Evolutionary conservation across 2,329 filamentous ascomycete species (phyloP).

Genomic region (Penicillium sp.): DNA sequence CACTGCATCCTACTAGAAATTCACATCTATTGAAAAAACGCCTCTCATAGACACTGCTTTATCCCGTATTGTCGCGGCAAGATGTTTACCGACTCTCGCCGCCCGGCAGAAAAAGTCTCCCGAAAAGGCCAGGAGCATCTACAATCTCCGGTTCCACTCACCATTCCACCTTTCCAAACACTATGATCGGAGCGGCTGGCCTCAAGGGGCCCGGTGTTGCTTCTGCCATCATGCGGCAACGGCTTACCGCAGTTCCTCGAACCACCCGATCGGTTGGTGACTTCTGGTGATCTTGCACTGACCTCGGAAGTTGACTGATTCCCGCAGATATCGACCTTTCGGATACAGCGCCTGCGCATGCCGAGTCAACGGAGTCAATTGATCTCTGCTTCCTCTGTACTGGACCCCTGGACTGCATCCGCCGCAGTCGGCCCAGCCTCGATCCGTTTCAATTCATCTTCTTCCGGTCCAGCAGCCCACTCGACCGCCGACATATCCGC

Average conservation of each 20-base stretch:
- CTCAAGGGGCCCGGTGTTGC: conserved; percentile 46
- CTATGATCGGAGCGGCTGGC: conserved; percentile 54
- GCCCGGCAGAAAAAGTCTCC: conserved; percentile 35
- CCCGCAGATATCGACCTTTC: conserved; percentile 34
- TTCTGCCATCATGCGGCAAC: conserved; percentile 33
- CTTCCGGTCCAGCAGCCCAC: conserved; percentile 18
- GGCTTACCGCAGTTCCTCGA: conserved; percentile 24
- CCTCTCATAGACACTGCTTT: no score
- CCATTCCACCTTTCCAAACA: conserved; percentile 14
- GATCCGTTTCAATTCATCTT: conserved; percentile 38
- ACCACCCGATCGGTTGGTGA: conserved; percentile 36
- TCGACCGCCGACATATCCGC: conserved; percentile 14
- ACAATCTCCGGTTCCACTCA: conserved; percentile 6
- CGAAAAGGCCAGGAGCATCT: conserved; percentile 28
- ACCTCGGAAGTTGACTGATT: conserved; percentile 15
- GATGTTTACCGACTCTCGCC: conserved; percentile 21
- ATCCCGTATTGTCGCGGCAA: not conserved
- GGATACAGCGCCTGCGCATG: conserved; percentile 22
- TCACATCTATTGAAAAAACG: no score
- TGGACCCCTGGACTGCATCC: conserved; percentile 20
- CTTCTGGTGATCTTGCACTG: conserved; percentile 2
- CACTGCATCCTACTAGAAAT: no score
- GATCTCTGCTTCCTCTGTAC: conserved; percentile 19
- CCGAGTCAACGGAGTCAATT: conserved; percentile 18
- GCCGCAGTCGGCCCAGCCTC: conserved; percentile 22